Base-by-base conservation (phyloP, 768 basidiomycete genomes). In the Cystobasidium onofrii region DNA sequence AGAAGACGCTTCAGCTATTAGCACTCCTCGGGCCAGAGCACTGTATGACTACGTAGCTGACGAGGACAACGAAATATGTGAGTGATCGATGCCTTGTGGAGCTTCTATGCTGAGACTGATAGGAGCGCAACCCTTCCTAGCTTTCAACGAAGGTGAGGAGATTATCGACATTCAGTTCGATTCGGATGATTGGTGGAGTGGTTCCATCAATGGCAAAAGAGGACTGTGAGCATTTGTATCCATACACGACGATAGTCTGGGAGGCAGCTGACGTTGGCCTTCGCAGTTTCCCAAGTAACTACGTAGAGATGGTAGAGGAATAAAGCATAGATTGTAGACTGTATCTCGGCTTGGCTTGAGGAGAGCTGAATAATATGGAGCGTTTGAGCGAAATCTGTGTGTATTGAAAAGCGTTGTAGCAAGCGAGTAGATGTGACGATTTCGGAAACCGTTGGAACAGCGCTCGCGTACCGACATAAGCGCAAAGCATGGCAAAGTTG, bases 161-260 rank as follows among this genome's bases (percentile, higher is more conserved):
- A 90, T 96, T 79, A 84, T 83, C 20, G 84, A 89, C 70, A 90
- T 96, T 66, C 90, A 91, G 78, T 87, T 86, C 6, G 65, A 74
- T n/a, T 88, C 87, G 10, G 90, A 91, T n/a, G 91, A 91, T 76
- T 92, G 91, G 91, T 92, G 91, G 91, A 84, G 87, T 75, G 90
- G 91, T 20, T 31, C 33, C 77, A 85, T 86, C 76, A 62, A 79
- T 36, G 79, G 83, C 67, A 88, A 88, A 0, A 82, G 85, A 44
- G 78, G 83, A 62, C 55, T 90, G 90, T 25, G 82, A 90, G 78
- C 91, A 91, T 20, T 60, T 27, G n/a, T n/a, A n/a, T n/a, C n/a
- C n/a, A n/a, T n/a, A n/a, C n/a, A n/a, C n/a, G n/a, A n/a, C n/a
- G n/a, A n/a, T n/a, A n/a, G n/a, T n/a, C n/a, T n/a, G n/a, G n/a